phyloP scores from a whole-genome alignment of 1,284 basidiomycete species.

The Athelia psychrophila region DNA sequence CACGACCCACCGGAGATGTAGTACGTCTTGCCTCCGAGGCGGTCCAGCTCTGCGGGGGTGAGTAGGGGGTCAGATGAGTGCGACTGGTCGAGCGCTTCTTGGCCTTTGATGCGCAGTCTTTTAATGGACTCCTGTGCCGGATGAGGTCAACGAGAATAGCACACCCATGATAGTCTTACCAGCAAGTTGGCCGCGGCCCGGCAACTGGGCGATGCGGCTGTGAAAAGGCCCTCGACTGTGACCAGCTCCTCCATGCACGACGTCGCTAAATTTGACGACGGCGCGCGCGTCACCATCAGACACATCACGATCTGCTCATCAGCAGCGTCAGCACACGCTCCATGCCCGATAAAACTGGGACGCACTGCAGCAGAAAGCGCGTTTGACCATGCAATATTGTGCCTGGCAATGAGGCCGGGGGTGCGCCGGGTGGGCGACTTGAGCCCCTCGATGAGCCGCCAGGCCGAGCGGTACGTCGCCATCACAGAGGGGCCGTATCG shows the following conservation, averaged over 20 bases:
- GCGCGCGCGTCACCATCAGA: constrained; percentile 56
- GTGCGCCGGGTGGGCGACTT: constrained; percentile 36
- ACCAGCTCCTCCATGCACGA: constrained; percentile 60
- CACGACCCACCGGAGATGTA: constrained; percentile 26
- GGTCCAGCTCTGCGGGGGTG: constrained; percentile 52
- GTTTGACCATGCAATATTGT: constrained; percentile 57
- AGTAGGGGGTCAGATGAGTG: constrained; percentile 22
- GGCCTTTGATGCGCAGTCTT: constrained; percentile 49
- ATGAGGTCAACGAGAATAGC: constrained; percentile 2
- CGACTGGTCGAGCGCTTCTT: constrained; percentile 40
- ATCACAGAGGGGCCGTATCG: constrained; percentile 65
- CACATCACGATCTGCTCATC: constrained; percentile 61
- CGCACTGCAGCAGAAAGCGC: constrained; percentile 59
- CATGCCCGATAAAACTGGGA: constrained; percentile 9
- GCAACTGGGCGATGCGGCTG: constrained; percentile 44
- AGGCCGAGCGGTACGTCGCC: constrained; percentile 67
- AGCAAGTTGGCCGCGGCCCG: constrained; percentile 47
- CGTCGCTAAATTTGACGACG: constrained; percentile 50
- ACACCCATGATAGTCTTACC: constrained; percentile 29
- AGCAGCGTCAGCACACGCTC: background rate
- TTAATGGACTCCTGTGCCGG: constrained; percentile 42
- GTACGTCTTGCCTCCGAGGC: constrained; percentile 60
- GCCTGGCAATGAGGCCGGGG: constrained; percentile 40
- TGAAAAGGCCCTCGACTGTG: constrained; percentile 45
- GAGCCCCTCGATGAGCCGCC: constrained; percentile 54